Evolutionary conservation across 2,329 filamentous ascomycete genomes (phyloP), one percentile per base, ranked within the genome.

Genomic region (Curvularia spicifera): DNA sequence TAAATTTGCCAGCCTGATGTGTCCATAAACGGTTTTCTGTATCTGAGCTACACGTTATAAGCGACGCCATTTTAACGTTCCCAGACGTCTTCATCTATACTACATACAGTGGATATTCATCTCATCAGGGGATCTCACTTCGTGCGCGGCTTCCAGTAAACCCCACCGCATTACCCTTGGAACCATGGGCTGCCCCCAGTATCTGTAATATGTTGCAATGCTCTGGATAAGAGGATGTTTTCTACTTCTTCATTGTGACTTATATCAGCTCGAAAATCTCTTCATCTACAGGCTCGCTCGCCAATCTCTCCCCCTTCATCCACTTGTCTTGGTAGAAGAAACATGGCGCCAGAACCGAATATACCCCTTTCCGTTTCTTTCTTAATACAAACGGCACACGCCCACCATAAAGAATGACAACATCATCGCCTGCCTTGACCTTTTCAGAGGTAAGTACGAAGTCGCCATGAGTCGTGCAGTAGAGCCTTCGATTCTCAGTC

Each of bases 301-400:
- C 42, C 13, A 44, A 28, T 18, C 18, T 18, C 24, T 44, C 42
- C 13, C 42, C 42, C 42, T 44, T 44, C 24, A 44, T 44, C 42
- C 42, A 44, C 15, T 44, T 44, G 42, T 44, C 42, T 29, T 44
- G 22, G 42, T 29, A 28, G 24, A 44, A 44, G 42, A 44, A 44
- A 29, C 42, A 44, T 44, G 42, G 24, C 42, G 42, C 42, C 24
- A 28, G 24, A 44, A 44, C 5, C 24, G 42, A 44, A 44, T 28
- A 44, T 29, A 3, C 26, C 15, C 42, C 42, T 44, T 44, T 29
- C 24, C 24, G 42, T 44, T 44, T 13, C 28, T 47, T 15, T 2
- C 45, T 28, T 15, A 47, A 28, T 10, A 47, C 45, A 35, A 47
- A 47, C 10, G 45, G 45, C 45, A 47, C 45, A 47, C 45, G 45